Evolutionary conservation across 495 filamentous ascomycete species (phyloP), one percentile per base, ranked within the genome.

Genomic region (Xylaria venustula): DNA sequence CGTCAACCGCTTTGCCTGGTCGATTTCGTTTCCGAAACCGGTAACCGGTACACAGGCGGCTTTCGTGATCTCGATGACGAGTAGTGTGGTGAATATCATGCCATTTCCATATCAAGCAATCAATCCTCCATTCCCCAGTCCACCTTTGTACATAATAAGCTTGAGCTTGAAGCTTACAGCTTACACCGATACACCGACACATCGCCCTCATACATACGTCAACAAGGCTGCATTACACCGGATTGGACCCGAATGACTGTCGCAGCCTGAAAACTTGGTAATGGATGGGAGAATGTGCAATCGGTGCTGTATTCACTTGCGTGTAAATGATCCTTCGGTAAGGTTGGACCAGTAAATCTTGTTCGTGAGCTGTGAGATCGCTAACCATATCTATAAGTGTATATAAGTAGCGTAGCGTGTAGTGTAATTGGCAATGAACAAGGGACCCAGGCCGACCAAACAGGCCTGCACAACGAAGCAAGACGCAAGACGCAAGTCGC

Each of bases 141-240:
- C 51, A 19, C 50, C 19, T 37, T 54, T 20, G 25, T 15, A 4
- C 4, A 4, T 34, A 55, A 44, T 45, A 17, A 55, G 40, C 40
- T 22, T 45, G 26, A 55, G 45, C 53, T 40, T 45, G 53, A 40
- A 25, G 32, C 7, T n/a, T n/a, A n/a, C n/a, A n/a, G n/a, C n/a
- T n/a, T n/a, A n/a, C n/a, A n/a, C n/a, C n/a, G n/a, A n/a, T n/a
- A 30, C n/a, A 40, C 14, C 40, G 14, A 30, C 20, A 45, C 26
- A 55, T 40, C 40, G 53, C 17, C n/a, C n/a, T 45, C 25, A 9
- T 45, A 28, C n/a, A 14, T 32, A 45, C 52, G 25, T 44, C 52
- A 23, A 28, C 15, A 55, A 22, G 7, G 36, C 51, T 54, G 51
- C 22, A 44, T 30, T n/a, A 34, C 53, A 55, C 53, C 53, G 53